A percentile compares a stretch with the other conserved stretches of the same genome.
phyloP scores from a whole-genome alignment of 306 rosid species.

The Fragaria nilgerrensis region DNA sequence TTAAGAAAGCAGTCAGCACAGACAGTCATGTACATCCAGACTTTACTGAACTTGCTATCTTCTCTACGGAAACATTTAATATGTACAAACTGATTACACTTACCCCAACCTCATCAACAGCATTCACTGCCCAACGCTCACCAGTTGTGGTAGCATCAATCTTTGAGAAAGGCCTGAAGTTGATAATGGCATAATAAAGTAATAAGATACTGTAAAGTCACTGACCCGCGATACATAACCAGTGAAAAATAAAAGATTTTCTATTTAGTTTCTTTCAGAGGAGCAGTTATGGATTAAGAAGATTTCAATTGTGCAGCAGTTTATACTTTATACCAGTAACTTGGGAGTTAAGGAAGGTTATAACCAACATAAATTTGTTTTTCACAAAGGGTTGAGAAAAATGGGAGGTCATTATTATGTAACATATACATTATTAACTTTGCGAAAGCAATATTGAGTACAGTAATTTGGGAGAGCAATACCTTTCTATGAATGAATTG shows the following conservation, averaged over 20 bases:
- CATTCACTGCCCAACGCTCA: conserved; percentile 69
- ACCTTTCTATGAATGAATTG: conserved; percentile 83
- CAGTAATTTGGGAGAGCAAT: conserved; percentile 28
- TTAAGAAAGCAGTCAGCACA: not conserved
- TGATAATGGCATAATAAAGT: conserved; percentile 20
- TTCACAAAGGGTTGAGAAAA: not conserved
- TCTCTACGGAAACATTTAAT: not conserved
- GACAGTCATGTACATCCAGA: conserved; percentile 4
- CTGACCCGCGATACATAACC: not conserved
- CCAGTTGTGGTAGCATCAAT: conserved; percentile 45
- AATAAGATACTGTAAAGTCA: conserved; percentile 26
- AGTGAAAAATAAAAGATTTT: not conserved
- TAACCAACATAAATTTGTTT: not conserved
- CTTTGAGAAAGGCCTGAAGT: conserved; percentile 68
- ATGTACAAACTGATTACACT: conserved; percentile 29
- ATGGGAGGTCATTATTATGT: not conserved
- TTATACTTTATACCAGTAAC: not conserved
- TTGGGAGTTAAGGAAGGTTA: not conserved
- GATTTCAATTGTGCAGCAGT: not conserved
- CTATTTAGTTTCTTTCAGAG: not conserved
- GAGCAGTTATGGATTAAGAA: not conserved
- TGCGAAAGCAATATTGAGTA: conserved; percentile 5
- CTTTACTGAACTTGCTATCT: conserved; percentile 12
- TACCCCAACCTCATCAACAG: conserved; percentile 66
- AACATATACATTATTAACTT: not conserved